Evolutionary conservation across 139 green algal genomes (phyloP), one percentile per base, ranked within the genome.

Genomic region (Microglena sp.): DNA sequence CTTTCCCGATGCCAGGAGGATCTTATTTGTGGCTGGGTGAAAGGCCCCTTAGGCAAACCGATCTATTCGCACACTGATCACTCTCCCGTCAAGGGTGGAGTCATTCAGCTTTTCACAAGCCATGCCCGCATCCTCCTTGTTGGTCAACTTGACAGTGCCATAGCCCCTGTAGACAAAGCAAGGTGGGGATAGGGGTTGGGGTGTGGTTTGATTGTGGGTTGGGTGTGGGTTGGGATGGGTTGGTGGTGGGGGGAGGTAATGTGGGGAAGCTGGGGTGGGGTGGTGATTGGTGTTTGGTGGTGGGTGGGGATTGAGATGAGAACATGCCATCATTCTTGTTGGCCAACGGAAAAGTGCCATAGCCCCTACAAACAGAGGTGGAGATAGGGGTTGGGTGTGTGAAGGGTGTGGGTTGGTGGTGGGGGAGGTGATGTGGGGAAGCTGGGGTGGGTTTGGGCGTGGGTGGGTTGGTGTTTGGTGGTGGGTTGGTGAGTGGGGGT

Each of bases 91-190:
- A 22, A 93, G 87, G 29, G 88, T 77, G 31, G 73, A 76, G 72
- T 91, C 89, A 80, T 94, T 92, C 72, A 95, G 82, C 64, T 70
- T 81, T 7, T 84, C 70, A 7, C 83, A 86, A 1, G 86, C 82
- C 21, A 58, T 33, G n/a, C 82, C 64, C 18, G 89, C 89, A 21
- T 82, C 79, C 27, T 90, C 77, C 58, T 71, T 73, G 26, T 55
- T 82, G 2, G 63, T 61, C 57, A 91, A 95, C 5, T 80, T 72
- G 30, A 95, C 86, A 1, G 84, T 94, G 63, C 89, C 89, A 77
- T 93, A 95, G 35, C 89, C 89, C 69, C 86, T 90, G 83, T 44
- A 64, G n/a, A n/a, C n/a, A n/a, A n/a, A n/a, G n/a, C n/a, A n/a
- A n/a, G n/a, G n/a, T n/a, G n/a, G n/a, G n/a, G n/a, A n/a, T n/a